Percentiles rank a stretch among this genome's conserved stretches.
phyloP scores from a whole-genome alignment of 257 asterid species.

The Cruciata laevipes region DNA sequence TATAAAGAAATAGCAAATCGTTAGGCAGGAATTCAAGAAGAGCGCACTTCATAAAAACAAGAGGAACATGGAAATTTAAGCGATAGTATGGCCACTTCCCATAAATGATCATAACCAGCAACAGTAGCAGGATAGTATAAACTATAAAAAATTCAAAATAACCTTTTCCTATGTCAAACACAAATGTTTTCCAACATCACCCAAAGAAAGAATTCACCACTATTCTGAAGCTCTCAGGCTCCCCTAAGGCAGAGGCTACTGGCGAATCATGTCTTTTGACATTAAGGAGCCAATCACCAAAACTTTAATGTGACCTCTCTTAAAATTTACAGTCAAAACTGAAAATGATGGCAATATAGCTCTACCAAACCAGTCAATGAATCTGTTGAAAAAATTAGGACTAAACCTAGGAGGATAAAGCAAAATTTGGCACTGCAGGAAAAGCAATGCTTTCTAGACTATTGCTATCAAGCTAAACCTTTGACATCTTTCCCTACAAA shows the following conservation, averaged over 20 bases:
- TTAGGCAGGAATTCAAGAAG: constrained; percentile 22
- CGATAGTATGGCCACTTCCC: neutral
- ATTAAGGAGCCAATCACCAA: neutral
- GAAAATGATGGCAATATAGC: neutral
- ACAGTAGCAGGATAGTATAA: too few species aligned
- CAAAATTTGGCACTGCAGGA: neutral
- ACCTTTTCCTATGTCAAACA: neutral
- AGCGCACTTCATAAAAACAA: constrained; percentile 22
- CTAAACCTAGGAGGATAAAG: neutral
- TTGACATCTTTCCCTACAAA: neutral
- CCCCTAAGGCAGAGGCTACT: neutral
- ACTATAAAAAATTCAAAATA: neutral
- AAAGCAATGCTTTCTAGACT: neutral
- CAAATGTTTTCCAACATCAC: neutral
- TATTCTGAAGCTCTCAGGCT: neutral
- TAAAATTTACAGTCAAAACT: neutral
- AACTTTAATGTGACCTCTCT: neutral
- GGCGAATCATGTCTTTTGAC: neutral
- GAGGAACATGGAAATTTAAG: neutral
- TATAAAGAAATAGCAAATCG: constrained; percentile 10
- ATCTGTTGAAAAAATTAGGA: too few species aligned
- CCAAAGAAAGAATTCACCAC: neutral
- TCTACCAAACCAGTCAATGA: neutral
- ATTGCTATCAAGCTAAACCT: neutral
- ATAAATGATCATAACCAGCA: neutral